phyloP scores from a whole-genome alignment of 257 asterid species.

The Fraxinus excelsior region DNA sequence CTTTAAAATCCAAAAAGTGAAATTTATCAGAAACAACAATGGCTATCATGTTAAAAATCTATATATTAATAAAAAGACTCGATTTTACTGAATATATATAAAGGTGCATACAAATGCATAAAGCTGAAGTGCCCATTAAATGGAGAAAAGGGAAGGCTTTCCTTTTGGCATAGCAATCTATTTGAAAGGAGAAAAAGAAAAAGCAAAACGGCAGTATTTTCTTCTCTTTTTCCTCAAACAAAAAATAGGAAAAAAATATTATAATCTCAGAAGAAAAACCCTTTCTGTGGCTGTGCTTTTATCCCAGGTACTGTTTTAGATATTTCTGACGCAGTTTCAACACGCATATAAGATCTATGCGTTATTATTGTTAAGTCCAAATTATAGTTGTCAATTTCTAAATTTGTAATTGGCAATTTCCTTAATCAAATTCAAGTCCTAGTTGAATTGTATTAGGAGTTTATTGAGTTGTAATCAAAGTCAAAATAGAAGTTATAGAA shows the following conservation, averaged over 20 bases:
- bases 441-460: too few relatives aligned
- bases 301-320: background rate
- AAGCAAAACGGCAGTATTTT: background rate
- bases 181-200: constrained; percentile 21
- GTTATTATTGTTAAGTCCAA: too few relatives aligned
- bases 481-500: too few relatives aligned
- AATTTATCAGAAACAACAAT: constrained; percentile 22
- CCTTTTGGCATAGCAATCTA: constrained; percentile 24
- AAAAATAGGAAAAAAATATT: background rate
- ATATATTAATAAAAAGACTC: background rate
- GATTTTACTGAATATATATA: constrained; percentile 9
- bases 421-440: too few relatives aligned
- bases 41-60: constrained; percentile 37
- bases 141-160: constrained; percentile 37
- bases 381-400: too few relatives aligned
- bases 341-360: too few relatives aligned
- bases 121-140: constrained; percentile 64
- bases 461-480: too few relatives aligned
- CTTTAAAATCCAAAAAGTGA: constrained; percentile 36
- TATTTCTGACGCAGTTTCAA: background rate
- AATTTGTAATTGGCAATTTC: too few relatives aligned
- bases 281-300: background rate
- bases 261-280: background rate
- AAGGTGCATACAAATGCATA: constrained; percentile 29
- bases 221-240: background rate